A percentile compares a stretch with the other conserved stretches of the same genome.
Conservation (phyloP, 2,329 filamentous ascomycete genomes). For the Xylaria sp. region DNA sequence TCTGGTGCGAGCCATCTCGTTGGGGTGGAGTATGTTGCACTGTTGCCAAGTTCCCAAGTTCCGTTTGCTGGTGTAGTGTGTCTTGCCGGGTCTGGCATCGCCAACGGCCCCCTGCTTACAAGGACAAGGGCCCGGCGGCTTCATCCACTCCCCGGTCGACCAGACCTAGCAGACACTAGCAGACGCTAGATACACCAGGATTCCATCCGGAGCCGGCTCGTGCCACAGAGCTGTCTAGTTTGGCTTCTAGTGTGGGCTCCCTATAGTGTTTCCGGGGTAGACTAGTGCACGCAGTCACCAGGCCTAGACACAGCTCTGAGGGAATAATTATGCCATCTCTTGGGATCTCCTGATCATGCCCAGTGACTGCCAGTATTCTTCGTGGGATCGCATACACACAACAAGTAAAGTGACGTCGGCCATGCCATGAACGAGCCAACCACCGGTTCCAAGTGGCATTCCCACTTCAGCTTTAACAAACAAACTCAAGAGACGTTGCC, state of each 20-base stretch:
- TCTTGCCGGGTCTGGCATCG: not conserved
- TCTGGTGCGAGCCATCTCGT: not conserved
- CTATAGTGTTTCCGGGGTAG: conserved; percentile 8
- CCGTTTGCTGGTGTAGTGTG: too few species aligned
- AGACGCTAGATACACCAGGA: not conserved
- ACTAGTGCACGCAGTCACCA: not conserved
- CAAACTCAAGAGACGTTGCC: not conserved
- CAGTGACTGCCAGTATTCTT: not conserved
- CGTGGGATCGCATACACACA: not conserved
- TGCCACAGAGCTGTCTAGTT: too few species aligned
- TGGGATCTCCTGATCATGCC: conserved; percentile 1
- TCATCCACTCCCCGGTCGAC: conserved; percentile 19
- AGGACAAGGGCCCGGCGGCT: conserved; percentile 9
- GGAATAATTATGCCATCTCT: conserved; percentile 10
- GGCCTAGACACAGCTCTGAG: not conserved
- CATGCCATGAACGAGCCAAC: not conserved
- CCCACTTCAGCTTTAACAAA: not conserved
- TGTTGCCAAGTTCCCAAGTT: conserved; percentile 10
- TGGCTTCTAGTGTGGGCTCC: conserved; percentile 1
- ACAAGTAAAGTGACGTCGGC: conserved; percentile 1
- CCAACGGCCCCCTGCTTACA: conserved; percentile 13
- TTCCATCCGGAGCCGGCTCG: not conserved
- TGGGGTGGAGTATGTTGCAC: conserved; percentile 1
- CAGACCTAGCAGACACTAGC: too few species aligned
- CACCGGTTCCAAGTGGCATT: not conserved